These are phyloP conservation scores for Adenanthera pavonina DNA, from an alignment of 306 rosid species.

Conservation along the genomic window DNA sequence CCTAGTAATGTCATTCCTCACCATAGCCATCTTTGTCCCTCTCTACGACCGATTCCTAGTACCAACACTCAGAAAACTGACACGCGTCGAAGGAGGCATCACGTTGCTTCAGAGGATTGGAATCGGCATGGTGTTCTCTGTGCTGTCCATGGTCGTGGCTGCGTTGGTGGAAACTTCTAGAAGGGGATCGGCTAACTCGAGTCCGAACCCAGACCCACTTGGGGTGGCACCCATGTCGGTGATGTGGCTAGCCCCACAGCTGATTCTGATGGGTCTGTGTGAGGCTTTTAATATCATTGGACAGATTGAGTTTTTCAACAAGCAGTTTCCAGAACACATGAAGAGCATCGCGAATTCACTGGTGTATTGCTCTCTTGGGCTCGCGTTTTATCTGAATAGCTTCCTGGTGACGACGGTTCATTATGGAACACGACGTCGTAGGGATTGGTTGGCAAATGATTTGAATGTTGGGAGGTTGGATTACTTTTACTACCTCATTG, in stretches of 20 bases:
- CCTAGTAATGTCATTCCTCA: constrained; percentile 36
- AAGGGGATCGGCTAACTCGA: constrained; percentile 36
- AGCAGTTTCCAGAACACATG: constrained; percentile 73
- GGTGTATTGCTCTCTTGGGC: constrained; percentile 58
- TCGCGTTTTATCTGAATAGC: constrained; percentile 64
- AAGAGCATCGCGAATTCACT: constrained; percentile 73
- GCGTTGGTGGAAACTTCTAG: constrained; percentile 40
- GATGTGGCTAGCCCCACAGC: constrained; percentile 66
- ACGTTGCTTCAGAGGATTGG: constrained; percentile 51
- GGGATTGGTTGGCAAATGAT: constrained; percentile 74
- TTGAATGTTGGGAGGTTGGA: constrained; percentile 73
- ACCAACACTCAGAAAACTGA: constrained; percentile 40
- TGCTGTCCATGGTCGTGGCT: constrained; percentile 49
- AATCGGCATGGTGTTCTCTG: constrained; percentile 46
- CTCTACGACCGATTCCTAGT: constrained; percentile 45
- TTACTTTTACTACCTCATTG: constrained; percentile 65
- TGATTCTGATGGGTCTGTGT: constrained; percentile 61
- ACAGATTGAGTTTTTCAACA: constrained; percentile 65
- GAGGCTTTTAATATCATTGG: constrained; percentile 69
- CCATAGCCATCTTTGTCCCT: constrained; percentile 43
- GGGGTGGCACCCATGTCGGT: constrained; percentile 57
- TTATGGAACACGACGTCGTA: constrained; percentile 30
- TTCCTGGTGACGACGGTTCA: constrained; percentile 51
- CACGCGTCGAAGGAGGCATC: constrained; percentile 40
- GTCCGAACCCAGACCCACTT: constrained; percentile 36